phyloP scores from a whole-genome alignment of 2,329 filamentous ascomycete genomes.

The Acephala macrosclerotiorum region DNA sequence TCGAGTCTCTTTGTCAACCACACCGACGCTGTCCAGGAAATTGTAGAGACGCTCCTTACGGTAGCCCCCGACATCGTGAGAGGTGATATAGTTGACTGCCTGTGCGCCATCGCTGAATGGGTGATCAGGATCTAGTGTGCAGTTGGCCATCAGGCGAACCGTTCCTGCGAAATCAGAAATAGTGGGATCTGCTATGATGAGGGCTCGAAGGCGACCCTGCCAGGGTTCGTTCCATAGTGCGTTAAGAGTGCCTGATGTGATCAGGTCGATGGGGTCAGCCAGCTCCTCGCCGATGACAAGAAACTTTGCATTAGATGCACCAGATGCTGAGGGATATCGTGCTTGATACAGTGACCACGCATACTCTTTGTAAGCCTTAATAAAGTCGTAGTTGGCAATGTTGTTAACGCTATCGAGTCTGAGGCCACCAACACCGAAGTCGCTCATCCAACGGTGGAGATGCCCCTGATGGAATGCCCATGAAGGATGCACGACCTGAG shows the following conservation, averaged over 20 bases:
- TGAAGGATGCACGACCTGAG: constrained; percentile 21
- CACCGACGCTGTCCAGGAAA: constrained; percentile 21
- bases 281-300: constrained; percentile 34
- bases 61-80: constrained; percentile 30
- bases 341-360: constrained; percentile 26
- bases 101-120: constrained; percentile 31
- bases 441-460: constrained; percentile 29
- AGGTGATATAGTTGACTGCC: constrained; percentile 32
- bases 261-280: constrained; percentile 28
- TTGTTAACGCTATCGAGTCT: constrained; percentile 33
- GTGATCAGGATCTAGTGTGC: constrained; percentile 26
- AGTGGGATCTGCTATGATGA: constrained; percentile 19
- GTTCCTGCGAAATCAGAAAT: constrained; percentile 27
- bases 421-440: constrained; percentile 30
- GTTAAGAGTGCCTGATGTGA: constrained; percentile 23
- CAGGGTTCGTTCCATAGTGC: constrained; percentile 33
- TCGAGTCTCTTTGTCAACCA: constrained; percentile 26
- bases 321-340: constrained; percentile 15
- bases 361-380: constrained; percentile 31
- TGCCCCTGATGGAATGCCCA: constrained; percentile 31
- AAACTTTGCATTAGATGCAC: constrained; percentile 29
- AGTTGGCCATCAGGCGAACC: constrained; percentile 31
- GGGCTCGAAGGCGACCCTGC: constrained; percentile 26
- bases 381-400: constrained; percentile 31
- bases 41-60: constrained; percentile 31